Percentiles rank a stretch among this genome's conserved stretches.
phyloP scores from a whole-genome alignment of 495 filamentous ascomycete genomes.

The Clohesyomyces aquaticus region DNA sequence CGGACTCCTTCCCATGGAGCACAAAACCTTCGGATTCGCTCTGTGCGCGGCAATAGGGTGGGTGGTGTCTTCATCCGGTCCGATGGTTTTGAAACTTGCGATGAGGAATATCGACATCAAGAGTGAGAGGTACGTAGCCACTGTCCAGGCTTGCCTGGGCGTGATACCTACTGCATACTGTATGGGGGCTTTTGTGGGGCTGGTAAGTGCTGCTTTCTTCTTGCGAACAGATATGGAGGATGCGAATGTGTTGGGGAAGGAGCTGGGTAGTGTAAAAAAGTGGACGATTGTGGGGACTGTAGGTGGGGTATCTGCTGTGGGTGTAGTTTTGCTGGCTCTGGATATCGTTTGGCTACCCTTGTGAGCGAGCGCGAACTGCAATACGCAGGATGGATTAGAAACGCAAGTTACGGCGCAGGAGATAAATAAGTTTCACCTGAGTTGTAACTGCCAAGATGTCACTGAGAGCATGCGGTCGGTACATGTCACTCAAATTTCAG shows the following conservation, averaged over 20 bases:
- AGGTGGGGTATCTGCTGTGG: too few relatives aligned
- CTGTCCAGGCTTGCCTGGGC: not conserved
- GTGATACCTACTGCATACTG: not conserved
- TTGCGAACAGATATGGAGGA: slow-evolving; percentile 2
- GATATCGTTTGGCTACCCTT: not conserved
- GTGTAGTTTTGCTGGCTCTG: not conserved
- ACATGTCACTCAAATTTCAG: too few relatives aligned
- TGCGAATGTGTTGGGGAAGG: not conserved
- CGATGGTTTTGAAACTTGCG: not conserved
- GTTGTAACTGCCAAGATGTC: too few relatives aligned
- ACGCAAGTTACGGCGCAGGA: too few relatives aligned
- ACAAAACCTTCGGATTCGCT: slow-evolving; percentile 47
- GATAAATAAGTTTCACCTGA: too few relatives aligned
- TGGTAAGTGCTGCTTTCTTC: not conserved
- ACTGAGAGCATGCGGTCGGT: too few relatives aligned
- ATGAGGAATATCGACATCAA: not conserved
- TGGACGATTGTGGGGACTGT: too few relatives aligned
- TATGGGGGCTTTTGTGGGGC: not conserved
- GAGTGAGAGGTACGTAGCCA: not conserved
- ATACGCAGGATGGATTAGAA: too few relatives aligned
- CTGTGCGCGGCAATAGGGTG: slow-evolving; percentile 41
- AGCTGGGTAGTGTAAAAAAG: too few relatives aligned
- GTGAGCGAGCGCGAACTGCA: too few relatives aligned
- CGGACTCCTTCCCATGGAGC: slow-evolving; percentile 39
- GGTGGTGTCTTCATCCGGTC: slow-evolving; percentile 35